Evolutionary conservation across 1,284 basidiomycete species (phyloP), one percentile per base, ranked within the genome.

Genomic region (Ceratobasidium sp.): DNA sequence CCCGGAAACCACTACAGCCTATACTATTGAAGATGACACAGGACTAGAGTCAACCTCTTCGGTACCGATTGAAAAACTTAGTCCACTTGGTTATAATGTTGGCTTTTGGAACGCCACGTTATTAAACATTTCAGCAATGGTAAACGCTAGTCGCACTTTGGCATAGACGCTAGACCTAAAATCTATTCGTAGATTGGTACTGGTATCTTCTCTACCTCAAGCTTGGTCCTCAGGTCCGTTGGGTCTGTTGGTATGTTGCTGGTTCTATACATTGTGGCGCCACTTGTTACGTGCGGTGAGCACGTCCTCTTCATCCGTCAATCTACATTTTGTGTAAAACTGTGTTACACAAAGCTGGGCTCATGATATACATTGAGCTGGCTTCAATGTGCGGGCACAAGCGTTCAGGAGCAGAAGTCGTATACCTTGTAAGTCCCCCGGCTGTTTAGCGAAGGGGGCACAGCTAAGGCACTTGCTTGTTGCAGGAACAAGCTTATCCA

Each of bases 351-450:
- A n/a, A n/a, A 83, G 82, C 80, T 44, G 80, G 81, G 0, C 68
- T 83, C 13, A 76, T 79, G 5, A 61, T 81, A 13, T 83, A 81
- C 69, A 78, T 78, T 13, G 83, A 84, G 71, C 78, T 83, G 3
- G 81, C 80, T 1, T 81, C 80, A 77, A 73, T 73, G 69, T 73
- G 57, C 37, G 69, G 69, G 2, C 69, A 73, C 32, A 82, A 85
- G 70, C 83, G 87, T 37, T 86, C 87, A 7, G 87, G 87, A 5
- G 86, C 85, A 7, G 85, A 87, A 73, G 87, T 87, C 11, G 85
- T 86, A 4, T 87, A 86, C 70, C 82, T 87, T 43, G 75, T 64
- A 25, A 54, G 61, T n/a, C n/a, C 29, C 49, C 25, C 15, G 0
- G 2, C n/a, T 51, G 40, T 32, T 29, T 13, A 59, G 13, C n/a